Evolutionary conservation across 2,329 filamentous ascomycete species (phyloP), one percentile per base, ranked within the genome.

Genomic region (Xylaria sp.): DNA sequence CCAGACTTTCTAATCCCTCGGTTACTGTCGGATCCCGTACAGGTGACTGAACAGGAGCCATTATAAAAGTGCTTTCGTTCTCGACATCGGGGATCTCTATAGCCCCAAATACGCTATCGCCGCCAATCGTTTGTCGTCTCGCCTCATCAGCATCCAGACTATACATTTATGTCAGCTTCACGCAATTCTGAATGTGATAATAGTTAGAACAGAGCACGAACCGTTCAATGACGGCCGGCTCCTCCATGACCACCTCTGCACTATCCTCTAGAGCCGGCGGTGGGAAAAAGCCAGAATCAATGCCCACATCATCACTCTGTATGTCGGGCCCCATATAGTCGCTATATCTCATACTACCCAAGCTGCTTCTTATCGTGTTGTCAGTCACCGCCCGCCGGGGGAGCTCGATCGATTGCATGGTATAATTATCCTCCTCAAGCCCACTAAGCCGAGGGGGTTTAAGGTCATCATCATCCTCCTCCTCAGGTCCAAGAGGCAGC

Each of bases 381-480:
- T 89, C 86, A 62, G 80, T 85, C 46, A 80, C 75, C 18, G 84
- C 85, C 58, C 89, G 81, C 34, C 89, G 82, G 8, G 88, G 85
- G 58, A 90, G 75, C 78, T 91, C 89, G 34, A 91, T 84, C 1
- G 89, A 90, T 68, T 86, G 84, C 50, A 85, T 78, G 0, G 89
- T 91, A 70, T 84, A 84, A 72, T 90, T 85, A 51, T 89, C 86
- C 32, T 89, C 87, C 64, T 90, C 88, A 28, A 90, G 75, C 10
- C 84, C 82, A 39, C 86, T 85, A 59, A 86, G 84, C 61, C 82
- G 83, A 39, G 88, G 89, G 9, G 87, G 87, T 48, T 82, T 82
- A 65, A 89, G 74, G 18, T 85, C 81, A 50, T 82, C 79, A 23
- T 87, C 86, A 59, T 80, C 79, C 63, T 85, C 84, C 44, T 84